A percentile compares a stretch with the other conserved stretches of the same genome.
phyloP scores from a whole-genome alignment of 331 rosid genomes.

The Acacia pycnantha region DNA sequence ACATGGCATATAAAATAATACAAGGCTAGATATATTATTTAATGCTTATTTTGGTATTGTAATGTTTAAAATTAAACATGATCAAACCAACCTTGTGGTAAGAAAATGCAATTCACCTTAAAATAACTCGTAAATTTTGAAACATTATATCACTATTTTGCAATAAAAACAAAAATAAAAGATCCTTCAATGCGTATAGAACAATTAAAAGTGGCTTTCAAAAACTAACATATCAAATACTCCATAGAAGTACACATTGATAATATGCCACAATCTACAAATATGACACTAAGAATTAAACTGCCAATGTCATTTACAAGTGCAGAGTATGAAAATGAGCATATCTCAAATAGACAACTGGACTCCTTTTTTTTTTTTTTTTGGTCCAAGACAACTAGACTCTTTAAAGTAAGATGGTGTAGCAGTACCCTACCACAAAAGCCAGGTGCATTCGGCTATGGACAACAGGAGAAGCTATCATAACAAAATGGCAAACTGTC shows the following conservation, averaged over 20 bases:
- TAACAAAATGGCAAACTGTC: slow-evolving; percentile 1
- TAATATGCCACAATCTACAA: neutral
- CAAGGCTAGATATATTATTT: neutral
- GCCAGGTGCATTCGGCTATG: slow-evolving; percentile 12
- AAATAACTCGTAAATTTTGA: neutral
- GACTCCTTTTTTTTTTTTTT: neutral
- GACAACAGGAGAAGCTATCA: slow-evolving; percentile 18
- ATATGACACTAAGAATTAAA: neutral
- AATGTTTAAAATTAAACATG: neutral
- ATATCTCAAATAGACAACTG: neutral
- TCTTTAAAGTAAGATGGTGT: neutral
- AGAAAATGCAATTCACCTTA: neutral
- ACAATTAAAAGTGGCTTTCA: neutral
- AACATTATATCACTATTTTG: neutral
- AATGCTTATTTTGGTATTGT: neutral
- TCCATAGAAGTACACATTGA: neutral
- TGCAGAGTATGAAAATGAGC: neutral
- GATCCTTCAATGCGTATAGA: neutral
- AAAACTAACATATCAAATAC: neutral
- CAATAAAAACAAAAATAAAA: neutral
- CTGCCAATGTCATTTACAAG: slow-evolving; percentile 9
- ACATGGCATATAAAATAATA: neutral
- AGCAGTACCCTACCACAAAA: slow-evolving; percentile 21
- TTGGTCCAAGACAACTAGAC: neutral
- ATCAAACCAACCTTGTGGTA: neutral